Base-by-base conservation (phyloP, 495 filamentous ascomycete species). In the Podospora sp. region DNA sequence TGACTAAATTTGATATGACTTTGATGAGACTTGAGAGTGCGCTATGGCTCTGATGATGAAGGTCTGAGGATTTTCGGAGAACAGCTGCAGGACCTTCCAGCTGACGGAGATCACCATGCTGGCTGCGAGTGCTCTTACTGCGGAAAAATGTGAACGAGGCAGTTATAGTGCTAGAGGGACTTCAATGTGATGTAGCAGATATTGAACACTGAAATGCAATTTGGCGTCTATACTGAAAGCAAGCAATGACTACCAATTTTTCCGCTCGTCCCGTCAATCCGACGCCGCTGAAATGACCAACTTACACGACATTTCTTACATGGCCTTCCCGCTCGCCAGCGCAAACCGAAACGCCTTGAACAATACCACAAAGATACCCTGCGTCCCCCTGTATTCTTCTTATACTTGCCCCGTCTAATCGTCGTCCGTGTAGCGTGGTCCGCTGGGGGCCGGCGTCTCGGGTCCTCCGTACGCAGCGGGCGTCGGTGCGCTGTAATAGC, bases 401-500 rank as follows among this genome's bases (percentile, higher is more conserved):
- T 33, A 21, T 18, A 1, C 11, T 25, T 14, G 18, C 6, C 12
- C 26, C 57, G 18, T 53, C 50, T 55, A 65, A 25, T 85, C 82
- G 60, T 85, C 83, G 56, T 86, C 82, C 7, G 79, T 76, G 71
- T 88, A 88, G 56, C 83, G 75, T 29, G 85, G 85, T 55, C 83
- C 87, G 68, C 86, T 88, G 11, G 89, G 88, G 12, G 90, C 92
- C 2, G 93, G 92, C 0, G 92, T 94, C 74, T 91, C 90, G 22
- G 90, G 87, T 57, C 77, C 80, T 33, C 82, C 88, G 72, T 91
- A 92, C 2, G 86, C 83, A 0, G 88, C 93, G 0, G 93, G 93
- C 3, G 93, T 96, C 2, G 91, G 91, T 2, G 91, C 91, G 63
- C 88, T 86, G 66, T 87, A 88, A 60, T 89, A 88, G 26, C 81